These are phyloP conservation scores for Vaccinium darrowii DNA, from an alignment of 148 eudicot genomes.

Conservation along the genomic window DNA sequence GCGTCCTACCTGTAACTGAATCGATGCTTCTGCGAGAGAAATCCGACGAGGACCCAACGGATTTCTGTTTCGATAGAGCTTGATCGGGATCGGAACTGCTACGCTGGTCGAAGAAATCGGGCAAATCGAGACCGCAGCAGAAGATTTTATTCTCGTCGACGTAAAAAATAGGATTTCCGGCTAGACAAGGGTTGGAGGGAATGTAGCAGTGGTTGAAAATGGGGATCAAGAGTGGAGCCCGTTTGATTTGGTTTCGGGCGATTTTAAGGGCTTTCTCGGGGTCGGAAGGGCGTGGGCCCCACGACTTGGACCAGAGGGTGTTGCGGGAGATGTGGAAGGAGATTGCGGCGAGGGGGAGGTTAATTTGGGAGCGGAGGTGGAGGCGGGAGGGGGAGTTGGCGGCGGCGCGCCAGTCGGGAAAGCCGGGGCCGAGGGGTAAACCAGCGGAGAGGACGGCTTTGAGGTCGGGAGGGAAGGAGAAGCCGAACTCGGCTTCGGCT, in stretches of 20 bases:
- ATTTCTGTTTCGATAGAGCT: conserved; percentile 32
- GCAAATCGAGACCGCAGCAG: conserved; percentile 72
- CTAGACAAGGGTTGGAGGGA: conserved; percentile 69
- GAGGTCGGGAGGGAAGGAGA: conserved; percentile 78
- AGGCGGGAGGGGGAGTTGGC: conserved; percentile 40
- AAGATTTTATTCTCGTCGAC: conserved; percentile 73
- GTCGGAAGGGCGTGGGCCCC: conserved; percentile 71
- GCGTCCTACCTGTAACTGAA: conserved; percentile 29
- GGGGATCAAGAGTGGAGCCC: conserved; percentile 75
- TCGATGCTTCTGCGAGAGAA: conserved; percentile 53
- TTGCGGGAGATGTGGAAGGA: conserved; percentile 73
- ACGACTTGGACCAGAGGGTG: conserved; percentile 64
- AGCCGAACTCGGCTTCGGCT: conserved; percentile 86
- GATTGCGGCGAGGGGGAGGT: conserved; percentile 73
- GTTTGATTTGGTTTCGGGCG: conserved; percentile 50
- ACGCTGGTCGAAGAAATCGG: conserved; percentile 62
- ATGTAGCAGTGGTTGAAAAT: conserved; percentile 71
- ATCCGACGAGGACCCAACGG: conserved; percentile 26
- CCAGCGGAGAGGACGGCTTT: conserved; percentile 68
- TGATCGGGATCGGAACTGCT: conserved; percentile 6
- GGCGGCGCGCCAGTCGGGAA: conserved; percentile 81
- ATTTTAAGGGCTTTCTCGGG: conserved; percentile 64
- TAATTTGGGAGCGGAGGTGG: conserved; percentile 58
- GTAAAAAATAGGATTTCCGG: conserved; percentile 75
- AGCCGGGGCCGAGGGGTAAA: conserved; percentile 74